These are phyloP conservation scores for Perilla frutescens DNA, from an alignment of 257 asterid genomes.

Conservation along the genomic window DNA sequence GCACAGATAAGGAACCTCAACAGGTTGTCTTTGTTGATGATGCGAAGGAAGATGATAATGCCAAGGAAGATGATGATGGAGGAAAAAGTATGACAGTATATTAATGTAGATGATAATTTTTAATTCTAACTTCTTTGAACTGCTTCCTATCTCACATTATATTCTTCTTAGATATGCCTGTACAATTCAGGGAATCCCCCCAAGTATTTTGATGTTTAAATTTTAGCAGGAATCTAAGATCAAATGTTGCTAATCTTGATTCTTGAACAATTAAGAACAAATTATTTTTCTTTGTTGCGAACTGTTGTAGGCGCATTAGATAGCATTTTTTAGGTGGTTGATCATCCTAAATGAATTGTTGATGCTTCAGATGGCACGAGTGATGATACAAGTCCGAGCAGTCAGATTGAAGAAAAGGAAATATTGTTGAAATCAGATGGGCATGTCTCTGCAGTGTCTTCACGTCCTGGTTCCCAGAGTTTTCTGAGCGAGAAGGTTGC, in stretches of 20 bases:
- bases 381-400: constrained; percentile 53
- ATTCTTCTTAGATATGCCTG: constrained; percentile 14
- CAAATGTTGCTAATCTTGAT: background rate
- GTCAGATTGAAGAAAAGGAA: constrained; percentile 60
- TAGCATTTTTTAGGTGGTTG: constrained; percentile 19
- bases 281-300: background rate
- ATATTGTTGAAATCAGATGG: constrained; percentile 61
- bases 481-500: constrained; percentile 49
- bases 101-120: background rate
- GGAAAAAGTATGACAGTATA: constrained; percentile 58
- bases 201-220: background rate
- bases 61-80: constrained; percentile 61
- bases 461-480: constrained; percentile 50
- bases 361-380: constrained; percentile 55
- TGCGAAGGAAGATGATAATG: constrained; percentile 66
- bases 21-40: constrained; percentile 53
- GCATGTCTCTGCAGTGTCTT: constrained; percentile 47
- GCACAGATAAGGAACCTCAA: constrained; percentile 54
- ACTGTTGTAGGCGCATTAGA: background rate
- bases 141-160: background rate
- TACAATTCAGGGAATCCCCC: background rate
- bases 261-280: constrained; percentile 5
- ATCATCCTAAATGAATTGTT: constrained; percentile 28
- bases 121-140: background rate
- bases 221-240: background rate